Percentiles rank a stretch among this genome's conserved stretches.
phyloP scores from a whole-genome alignment of 164 flowering plant genomes.

The Umbellularia californica region DNA sequence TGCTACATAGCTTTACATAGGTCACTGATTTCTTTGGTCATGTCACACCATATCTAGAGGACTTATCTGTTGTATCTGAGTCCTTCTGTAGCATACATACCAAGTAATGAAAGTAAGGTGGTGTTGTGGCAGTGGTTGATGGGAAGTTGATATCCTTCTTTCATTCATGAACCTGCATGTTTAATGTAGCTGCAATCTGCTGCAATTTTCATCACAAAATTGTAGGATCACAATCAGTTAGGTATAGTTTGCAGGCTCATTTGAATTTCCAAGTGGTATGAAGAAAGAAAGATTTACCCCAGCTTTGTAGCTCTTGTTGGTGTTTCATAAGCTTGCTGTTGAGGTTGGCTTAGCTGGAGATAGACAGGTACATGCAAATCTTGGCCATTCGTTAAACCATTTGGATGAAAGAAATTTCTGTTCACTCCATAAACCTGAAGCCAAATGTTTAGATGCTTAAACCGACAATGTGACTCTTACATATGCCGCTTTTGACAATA shows the following conservation, averaged over 20 bases:
- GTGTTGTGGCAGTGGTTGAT: slow-evolving; percentile 5
- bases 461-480: not conserved
- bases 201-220: slow-evolving; percentile 3
- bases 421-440: slow-evolving; percentile 4
- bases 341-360: slow-evolving; percentile 56
- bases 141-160: not conserved
- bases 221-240: not conserved
- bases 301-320: slow-evolving; percentile 38
- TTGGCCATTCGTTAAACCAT: not conserved
- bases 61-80: not conserved
- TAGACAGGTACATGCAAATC: slow-evolving; percentile 2
- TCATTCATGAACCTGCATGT: slow-evolving; percentile 10
- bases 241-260: not conserved
- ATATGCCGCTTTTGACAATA: not conserved
- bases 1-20: slow-evolving; percentile 21
- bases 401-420: not conserved
- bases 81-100: slow-evolving; percentile 6
- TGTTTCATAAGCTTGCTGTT: slow-evolving; percentile 41
- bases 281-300: slow-evolving; percentile 37
- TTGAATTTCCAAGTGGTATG: not conserved
- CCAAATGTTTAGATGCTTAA: slow-evolving; percentile 3
- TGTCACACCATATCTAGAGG: slow-evolving; percentile 13
- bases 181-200: slow-evolving; percentile 27
- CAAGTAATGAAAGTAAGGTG: slow-evolving; percentile 5
- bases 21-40: slow-evolving; percentile 8